Evolutionary conservation across 2,329 filamentous ascomycete species (phyloP), one percentile per base, ranked within the genome.

Genomic region (Fusarium caatingaense): DNA sequence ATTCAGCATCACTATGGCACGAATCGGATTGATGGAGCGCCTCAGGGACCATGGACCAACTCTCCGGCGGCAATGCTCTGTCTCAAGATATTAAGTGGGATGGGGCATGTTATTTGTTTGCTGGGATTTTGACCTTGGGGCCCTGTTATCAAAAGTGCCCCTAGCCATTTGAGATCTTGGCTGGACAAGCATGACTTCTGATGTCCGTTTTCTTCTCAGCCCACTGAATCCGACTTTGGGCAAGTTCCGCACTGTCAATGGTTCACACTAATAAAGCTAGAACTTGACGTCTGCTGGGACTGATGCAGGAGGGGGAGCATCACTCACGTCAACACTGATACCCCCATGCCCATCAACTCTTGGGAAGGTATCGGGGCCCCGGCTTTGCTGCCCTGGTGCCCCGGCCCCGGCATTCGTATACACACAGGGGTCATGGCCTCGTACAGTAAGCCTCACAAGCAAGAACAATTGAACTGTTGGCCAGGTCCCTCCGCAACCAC

Each of bases 381-480:
- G 60, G 64, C 64, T 65, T 67, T 49, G 50, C 61, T 56, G 44
- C 68, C 63, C 57, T 71, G 55, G 37, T 57, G 59, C 59, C 59
- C 60, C 62, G 57, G 67, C 55, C 59, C 61, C 67, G 68, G 68
- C 68, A 71, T 61, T 68, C 59, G 59, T 71, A 64, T 64, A 54
- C 60, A 46, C 48, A 57, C 68, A 70, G 49, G 68, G 68, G 45
- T 60, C 41, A 68, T 37, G 44, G 51, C 34, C 66, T 71, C 68
- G 64, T 71, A 70, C 57, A 50, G 56, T 64, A 65, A 70, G 59
- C 68, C 68, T 71, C 59, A 71, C 40, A 60, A 37, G 58, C 28
- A 60, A 55, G 46, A 59, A 45, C 20, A 32, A 56, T 45, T 49
- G 58, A 34, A 23, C 30, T 54, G 61, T 50, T 64, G 51, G 41